Conservation (phyloP, 495 filamentous ascomycete genomes). For the Tuber brumale region DNA sequence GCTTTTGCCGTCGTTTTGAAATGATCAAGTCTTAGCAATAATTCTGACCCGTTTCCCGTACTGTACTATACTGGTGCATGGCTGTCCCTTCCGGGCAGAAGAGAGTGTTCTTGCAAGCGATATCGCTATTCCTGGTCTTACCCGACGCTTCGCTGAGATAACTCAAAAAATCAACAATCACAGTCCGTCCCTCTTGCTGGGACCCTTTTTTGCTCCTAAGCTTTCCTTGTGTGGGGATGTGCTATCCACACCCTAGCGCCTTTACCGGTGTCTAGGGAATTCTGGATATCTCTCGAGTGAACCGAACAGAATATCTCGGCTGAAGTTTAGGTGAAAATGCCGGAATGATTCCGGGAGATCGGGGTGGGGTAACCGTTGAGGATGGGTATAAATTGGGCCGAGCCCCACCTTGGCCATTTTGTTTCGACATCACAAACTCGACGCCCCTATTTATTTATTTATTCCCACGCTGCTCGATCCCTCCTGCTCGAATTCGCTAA, state of each 20-base stretch:
- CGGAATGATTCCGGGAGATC: background rate
- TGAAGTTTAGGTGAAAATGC: background rate
- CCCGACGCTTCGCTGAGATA: too few species aligned
- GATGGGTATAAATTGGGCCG: conserved; percentile 10
- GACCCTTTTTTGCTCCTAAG: background rate
- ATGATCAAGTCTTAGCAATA: too few species aligned
- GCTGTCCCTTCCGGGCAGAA: too few species aligned
- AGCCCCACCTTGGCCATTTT: conserved; percentile 7
- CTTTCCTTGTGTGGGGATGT: background rate
- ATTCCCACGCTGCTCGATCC: background rate
- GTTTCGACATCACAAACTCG: background rate
- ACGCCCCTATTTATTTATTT: background rate
- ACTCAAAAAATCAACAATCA: too few species aligned
- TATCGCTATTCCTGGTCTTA: background rate
- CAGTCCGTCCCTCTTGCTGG: too few species aligned
- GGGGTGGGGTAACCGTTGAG: background rate
- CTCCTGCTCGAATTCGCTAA: conserved; percentile 15
- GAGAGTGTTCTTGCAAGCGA: background rate
- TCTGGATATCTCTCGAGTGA: background rate
- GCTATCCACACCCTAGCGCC: too few species aligned
- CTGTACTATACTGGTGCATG: too few species aligned
- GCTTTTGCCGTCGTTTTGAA: too few species aligned
- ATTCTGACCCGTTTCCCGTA: too few species aligned
- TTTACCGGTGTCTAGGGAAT: too few species aligned
- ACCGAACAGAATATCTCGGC: background rate